A percentile compares a stretch with the other conserved stretches of the same genome.
These are phyloP conservation scores for Coccinonectria pachysandricola DNA, from an alignment of 2,329 filamentous ascomycete genomes.

Conservation along the genomic window DNA sequence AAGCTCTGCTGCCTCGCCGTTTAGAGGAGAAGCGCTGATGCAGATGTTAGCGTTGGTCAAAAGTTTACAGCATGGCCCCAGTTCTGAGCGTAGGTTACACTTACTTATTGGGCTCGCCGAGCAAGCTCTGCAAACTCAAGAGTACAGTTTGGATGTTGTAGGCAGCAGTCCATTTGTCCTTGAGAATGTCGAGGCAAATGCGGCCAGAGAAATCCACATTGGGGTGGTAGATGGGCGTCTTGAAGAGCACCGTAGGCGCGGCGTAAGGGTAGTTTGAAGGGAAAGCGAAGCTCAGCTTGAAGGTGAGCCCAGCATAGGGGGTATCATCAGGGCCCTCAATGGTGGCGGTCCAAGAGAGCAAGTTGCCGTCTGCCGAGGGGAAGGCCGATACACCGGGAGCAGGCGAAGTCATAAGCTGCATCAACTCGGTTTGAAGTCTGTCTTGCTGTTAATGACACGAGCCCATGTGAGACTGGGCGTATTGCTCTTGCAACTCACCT, in stretches of 20 bases:
- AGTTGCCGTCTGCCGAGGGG: conserved; percentile 78
- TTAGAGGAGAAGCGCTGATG: conserved; percentile 76
- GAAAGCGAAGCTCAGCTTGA: conserved; percentile 90
- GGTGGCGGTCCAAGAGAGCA: conserved; percentile 87
- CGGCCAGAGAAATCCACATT: conserved; percentile 96
- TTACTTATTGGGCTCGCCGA: conserved; percentile 98
- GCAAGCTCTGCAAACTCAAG: conserved; percentile 83
- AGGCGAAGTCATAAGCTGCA: conserved; percentile 95
- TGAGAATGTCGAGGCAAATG: conserved; percentile 95
- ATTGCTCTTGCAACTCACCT: conserved; percentile 54
- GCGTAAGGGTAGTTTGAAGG: conserved; percentile 88
- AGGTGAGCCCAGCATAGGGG: conserved; percentile 75
- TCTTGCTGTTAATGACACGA: conserved; percentile 6
- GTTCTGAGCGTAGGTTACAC: conserved; percentile 22
- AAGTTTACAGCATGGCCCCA: not conserved
- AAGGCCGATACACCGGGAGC: conserved; percentile 93
- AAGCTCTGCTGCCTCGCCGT: conserved; percentile 89
- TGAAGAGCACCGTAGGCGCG: conserved; percentile 87
- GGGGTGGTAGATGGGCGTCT: conserved; percentile 97
- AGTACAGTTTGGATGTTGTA: conserved; percentile 94
- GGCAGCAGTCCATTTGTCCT: conserved; percentile 97
- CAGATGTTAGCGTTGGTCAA: conserved; percentile 11
- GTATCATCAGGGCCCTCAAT: conserved; percentile 87
- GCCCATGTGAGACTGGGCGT: too few relatives aligned
- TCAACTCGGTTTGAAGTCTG: conserved; percentile 92